Evolutionary conservation across 2,329 filamentous ascomycete genomes (phyloP).

Genomic region (Epichloe festucae): DNA sequence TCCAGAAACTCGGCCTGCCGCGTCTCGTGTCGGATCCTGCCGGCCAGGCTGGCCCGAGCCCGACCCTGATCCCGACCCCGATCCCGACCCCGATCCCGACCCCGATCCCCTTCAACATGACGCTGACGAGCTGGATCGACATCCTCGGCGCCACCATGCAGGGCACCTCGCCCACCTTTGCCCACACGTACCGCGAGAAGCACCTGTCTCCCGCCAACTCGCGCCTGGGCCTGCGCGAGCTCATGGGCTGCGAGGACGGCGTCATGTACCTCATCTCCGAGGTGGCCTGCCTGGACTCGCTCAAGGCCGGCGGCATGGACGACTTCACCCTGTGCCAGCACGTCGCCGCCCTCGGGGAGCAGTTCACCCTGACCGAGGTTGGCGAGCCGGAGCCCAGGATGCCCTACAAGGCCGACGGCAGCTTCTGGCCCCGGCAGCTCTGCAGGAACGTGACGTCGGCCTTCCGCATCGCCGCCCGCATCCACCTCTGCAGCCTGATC

Average conservation of each 20-base stretch:
- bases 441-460: conserved; percentile 79
- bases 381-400: conserved; percentile 44
- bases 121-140: conserved; percentile 87
- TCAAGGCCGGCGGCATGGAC: conserved; percentile 73
- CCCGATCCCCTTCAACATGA: conserved; percentile 88
- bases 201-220: conserved; percentile 56
- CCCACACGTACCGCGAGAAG: conserved; percentile 92
- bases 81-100: too few relatives aligned
- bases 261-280: conserved; percentile 98
- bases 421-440: conserved; percentile 70
- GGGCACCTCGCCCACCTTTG: conserved; percentile 73
- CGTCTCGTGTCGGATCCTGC: conserved; percentile 48
- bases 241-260: conserved; percentile 95
- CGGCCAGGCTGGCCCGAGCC: conserved; percentile 19
- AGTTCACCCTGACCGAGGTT: conserved; percentile 71
- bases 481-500: conserved; percentile 93
- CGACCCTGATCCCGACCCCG: conserved; percentile 33
- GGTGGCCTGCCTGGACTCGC: conserved; percentile 85
- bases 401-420: conserved; percentile 55
- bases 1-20: conserved; percentile 73
- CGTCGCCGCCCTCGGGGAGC: conserved; percentile 74
- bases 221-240: conserved; percentile 64
- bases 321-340: conserved; percentile 79
- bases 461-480: conserved; percentile 83
- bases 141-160: conserved; percentile 91